phyloP scores from a whole-genome alignment of 805 yeast genomes.

The Yarrowia hollandica region DNA sequence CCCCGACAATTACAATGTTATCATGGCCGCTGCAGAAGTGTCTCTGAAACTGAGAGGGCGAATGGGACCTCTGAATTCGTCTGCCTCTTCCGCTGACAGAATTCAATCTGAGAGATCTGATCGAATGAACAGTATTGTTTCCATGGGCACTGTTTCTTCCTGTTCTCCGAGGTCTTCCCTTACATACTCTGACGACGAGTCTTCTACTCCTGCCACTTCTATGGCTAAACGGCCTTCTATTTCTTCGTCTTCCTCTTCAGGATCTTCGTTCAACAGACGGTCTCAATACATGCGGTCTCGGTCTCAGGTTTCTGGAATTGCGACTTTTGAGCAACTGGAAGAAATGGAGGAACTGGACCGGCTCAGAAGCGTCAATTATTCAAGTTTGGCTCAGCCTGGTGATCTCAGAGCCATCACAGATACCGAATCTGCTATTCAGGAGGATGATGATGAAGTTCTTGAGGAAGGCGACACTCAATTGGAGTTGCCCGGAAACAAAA shows the following conservation, averaged over 20 bases:
- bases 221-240: slow-evolving; percentile 5
- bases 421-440: neutral
- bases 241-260: neutral
- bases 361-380: slow-evolving; percentile 13
- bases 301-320: slow-evolving; percentile 2
- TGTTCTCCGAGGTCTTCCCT: slow-evolving; percentile 15
- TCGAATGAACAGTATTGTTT: slow-evolving; percentile 6
- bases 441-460: slow-evolving; percentile 1
- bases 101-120: neutral
- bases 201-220: neutral
- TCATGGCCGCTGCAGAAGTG: slow-evolving; percentile 21
- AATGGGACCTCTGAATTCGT: neutral
- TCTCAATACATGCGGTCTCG: slow-evolving; percentile 22
- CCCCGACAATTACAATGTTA: slow-evolving; percentile 3
- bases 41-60: slow-evolving; percentile 3
- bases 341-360: slow-evolving; percentile 23
- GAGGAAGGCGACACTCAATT: neutral
- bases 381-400: neutral
- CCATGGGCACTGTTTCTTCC: slow-evolving; percentile 3
- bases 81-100: neutral
- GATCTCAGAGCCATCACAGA: slow-evolving; percentile 4
- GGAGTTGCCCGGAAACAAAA: slow-evolving; percentile 7
- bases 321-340: slow-evolving; percentile 12
- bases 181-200: slow-evolving; percentile 13
- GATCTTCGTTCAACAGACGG: slow-evolving; percentile 10